These are phyloP conservation scores for Neurospora cerealis DNA, from an alignment of 495 filamentous ascomycete genomes.

Conservation along the genomic window DNA sequence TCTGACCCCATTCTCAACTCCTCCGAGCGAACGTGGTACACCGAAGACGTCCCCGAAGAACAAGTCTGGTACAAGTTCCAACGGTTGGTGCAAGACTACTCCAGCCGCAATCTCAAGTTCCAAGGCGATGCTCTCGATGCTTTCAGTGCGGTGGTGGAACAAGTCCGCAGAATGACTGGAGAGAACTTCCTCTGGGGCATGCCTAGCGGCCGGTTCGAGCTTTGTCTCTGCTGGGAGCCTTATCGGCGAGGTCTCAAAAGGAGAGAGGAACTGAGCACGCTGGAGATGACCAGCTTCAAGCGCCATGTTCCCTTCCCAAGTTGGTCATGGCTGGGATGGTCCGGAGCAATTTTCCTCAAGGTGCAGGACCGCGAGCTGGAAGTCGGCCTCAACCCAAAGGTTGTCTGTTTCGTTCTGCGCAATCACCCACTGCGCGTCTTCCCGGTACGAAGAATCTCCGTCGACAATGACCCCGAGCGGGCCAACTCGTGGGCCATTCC, in stretches of 20 bases:
- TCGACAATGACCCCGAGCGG: not conserved
- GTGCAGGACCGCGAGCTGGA: not conserved
- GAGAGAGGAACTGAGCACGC: not conserved
- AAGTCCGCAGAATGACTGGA: not conserved
- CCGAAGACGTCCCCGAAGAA: not conserved
- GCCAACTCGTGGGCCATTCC: not conserved
- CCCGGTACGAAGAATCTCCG: not conserved
- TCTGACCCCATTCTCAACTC: not conserved
- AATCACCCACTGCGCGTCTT: not conserved
- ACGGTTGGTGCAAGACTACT: not conserved
- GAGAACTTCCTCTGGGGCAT: not conserved
- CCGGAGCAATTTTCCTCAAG: not conserved
- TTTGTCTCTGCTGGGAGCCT: not conserved
- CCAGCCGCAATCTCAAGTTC: not conserved
- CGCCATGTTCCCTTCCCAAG: not conserved
- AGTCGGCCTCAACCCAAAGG: not conserved
- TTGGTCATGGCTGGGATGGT: not conserved
- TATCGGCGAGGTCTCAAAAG: not conserved
- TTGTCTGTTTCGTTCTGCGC: not conserved
- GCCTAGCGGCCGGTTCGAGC: not conserved
- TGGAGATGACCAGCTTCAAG: not conserved
- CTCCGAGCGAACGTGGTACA: not conserved
- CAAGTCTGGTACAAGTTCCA: not conserved
- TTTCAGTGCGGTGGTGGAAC: not conserved
- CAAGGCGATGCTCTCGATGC: not conserved